These are phyloP conservation scores for Flueggea neowawraea DNA, from an alignment of 441 rosid species.

Conservation along the genomic window DNA sequence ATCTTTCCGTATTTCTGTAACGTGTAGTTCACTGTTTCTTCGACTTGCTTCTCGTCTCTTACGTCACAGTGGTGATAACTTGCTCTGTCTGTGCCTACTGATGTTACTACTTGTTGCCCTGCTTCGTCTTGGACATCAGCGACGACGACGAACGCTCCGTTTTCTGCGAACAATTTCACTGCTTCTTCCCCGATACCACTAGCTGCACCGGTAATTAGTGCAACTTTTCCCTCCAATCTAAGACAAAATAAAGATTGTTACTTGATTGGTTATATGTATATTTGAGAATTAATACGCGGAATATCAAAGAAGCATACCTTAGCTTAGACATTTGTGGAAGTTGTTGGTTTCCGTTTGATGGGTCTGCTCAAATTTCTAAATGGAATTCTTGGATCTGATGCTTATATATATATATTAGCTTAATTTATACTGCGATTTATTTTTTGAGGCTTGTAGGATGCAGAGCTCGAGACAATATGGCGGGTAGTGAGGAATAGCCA, in stretches of 20 bases:
- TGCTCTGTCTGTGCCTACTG: conserved; percentile 40
- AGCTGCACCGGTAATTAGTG: conserved; percentile 71
- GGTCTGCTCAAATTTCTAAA: conserved; percentile 16
- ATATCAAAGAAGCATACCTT: conserved; percentile 19
- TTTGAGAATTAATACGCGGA: no score
- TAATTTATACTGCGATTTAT: no score
- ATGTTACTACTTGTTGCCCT: conserved; percentile 40
- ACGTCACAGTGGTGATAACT: conserved; percentile 68
- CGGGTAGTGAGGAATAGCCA: no score
- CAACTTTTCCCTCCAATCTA: conserved; percentile 79
- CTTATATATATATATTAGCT: conserved; percentile 2
- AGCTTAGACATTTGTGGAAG: conserved; percentile 37
- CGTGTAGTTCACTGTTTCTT: conserved; percentile 51
- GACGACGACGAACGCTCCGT: conserved; percentile 60
- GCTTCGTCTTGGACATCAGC: conserved; percentile 69
- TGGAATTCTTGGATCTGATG: conserved; percentile 29
- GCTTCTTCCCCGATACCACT: conserved; percentile 84
- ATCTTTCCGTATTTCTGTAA: conserved; percentile 52
- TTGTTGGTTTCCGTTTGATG: not conserved
- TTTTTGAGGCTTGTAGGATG: no score
- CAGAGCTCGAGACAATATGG: no score
- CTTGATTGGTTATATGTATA: no score
- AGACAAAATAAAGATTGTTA: no score
- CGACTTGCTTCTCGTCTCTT: conserved; percentile 69
- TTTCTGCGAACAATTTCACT: conserved; percentile 47